phyloP scores from a whole-genome alignment of 139 green algal genomes.

The Chlorella vulgaris region DNA sequence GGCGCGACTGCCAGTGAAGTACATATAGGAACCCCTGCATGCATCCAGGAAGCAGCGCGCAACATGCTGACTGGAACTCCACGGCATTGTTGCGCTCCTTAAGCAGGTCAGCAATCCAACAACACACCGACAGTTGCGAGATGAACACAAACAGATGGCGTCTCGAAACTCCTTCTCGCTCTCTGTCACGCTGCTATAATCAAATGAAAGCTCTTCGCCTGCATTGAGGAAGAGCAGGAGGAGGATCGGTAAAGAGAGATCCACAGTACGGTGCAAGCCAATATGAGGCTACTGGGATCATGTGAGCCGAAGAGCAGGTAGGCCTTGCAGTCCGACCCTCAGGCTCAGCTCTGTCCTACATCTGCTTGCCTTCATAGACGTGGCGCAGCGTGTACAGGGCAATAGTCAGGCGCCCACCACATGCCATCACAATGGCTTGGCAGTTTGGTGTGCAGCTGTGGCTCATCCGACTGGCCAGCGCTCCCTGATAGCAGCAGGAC shows the following conservation, averaged over 20 bases:
- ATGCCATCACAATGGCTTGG: constrained; percentile 77
- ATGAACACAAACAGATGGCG: constrained; percentile 88
- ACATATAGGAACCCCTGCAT: constrained; percentile 85
- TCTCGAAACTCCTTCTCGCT: constrained; percentile 81
- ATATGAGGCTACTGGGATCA: neutral
- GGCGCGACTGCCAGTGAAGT: constrained; percentile 75
- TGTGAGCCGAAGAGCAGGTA: no score
- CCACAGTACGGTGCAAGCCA: no score
- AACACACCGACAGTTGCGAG: constrained; percentile 48
- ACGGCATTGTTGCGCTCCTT: no score
- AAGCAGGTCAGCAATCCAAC: neutral
- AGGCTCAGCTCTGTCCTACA: no score
- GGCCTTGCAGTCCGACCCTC: no score
- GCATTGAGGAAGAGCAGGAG: neutral
- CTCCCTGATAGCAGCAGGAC: constrained; percentile 49
- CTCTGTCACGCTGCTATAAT: constrained; percentile 90
- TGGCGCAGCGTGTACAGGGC: constrained; percentile 82
- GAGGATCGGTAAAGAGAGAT: no score
- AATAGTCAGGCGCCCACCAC: constrained; percentile 81
- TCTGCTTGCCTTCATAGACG: constrained; percentile 4
- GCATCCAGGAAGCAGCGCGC: neutral
- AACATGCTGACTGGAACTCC: neutral
- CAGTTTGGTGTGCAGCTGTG: constrained; percentile 97
- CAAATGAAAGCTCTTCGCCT: constrained; percentile 89
- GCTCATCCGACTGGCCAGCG: constrained; percentile 87